Evolutionary conservation across 345 rosid genomes (phyloP), one percentile per base, ranked within the genome.

Genomic region (Arabidopsis arenosa): DNA sequence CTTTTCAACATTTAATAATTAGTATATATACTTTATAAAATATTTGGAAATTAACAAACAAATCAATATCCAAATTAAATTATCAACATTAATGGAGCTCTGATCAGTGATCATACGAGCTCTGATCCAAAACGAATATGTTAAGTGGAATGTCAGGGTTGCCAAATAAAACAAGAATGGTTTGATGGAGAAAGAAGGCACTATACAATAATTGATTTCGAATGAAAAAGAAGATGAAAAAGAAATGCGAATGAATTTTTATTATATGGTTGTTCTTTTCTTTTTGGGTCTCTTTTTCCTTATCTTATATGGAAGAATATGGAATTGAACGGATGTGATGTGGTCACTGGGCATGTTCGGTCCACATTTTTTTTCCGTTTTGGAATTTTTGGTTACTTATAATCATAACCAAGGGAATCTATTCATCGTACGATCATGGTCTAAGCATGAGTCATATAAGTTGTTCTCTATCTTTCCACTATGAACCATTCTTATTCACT

Each of bases 401-500:
- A 44, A 52, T 63, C 56, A 53, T 48, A 40, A 33, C 9, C 51
- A 62, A 36, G 17, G 72, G 76, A 47, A 77, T 77, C 9, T 63
- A 63, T 70, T 54, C 60, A 30, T 71, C 37, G 43, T 30, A 54
- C 23, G n/a, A 55, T 53, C 70, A 43, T 76, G 63, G 68, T 76
- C 68, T 18, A 68, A 41, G 41, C 63, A 68, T 43, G n/a, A 37
- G 1, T 62, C 30, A 36, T 55, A 37, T 63, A 45, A 28, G 32
- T 28, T 49, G 37, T 43, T 76, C 65, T 70, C 59, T 54, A 63
- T 54, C 60, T 77, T 41, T 63, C 76, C 80, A 77, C 72, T 77
- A 70, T 63, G 72, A 63, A 65, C 61, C 72, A 77, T 36, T 70
- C 70, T 47, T 37, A 47, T 70, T 70, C 44, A 37, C 49, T 55